Base-by-base conservation (phyloP, 208 protist genomes). In the Tetramitus jugosus region DNA sequence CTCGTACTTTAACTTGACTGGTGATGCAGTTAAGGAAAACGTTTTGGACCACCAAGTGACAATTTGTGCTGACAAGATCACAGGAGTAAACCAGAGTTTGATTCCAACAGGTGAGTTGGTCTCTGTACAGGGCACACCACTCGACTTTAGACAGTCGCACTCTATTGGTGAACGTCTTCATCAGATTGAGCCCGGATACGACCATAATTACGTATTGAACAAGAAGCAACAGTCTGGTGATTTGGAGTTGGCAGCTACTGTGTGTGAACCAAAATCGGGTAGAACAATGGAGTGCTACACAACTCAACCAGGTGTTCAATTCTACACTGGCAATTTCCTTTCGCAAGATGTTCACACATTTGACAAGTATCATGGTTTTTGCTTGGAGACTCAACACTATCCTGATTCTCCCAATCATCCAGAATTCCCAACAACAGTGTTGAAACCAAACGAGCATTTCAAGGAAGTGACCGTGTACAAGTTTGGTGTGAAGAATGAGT, bases 351-450 rank as follows among this genome's bases (percentile, higher is more conserved):
- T 26, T 26, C 68, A 52, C 26, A 31, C 20, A 3, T 42, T 20
- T 14, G 17, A 4, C 3, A 13, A 43, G 43, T 56, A 82, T 33
- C 45, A 26, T 23, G 85, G 71, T 29, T 53, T 89, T 67, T 85
- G 82, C 61, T 79, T 89, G 64, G 86, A 89, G 80, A 86, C 81
- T 26, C 86, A 89, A 76, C 81, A 86, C 60, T 87, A 83, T 39
- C 86, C 86, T 6, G 84, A 89, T 72, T 75, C 81, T 37, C 10
- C 42, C 10, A 82, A 87, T 75, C 65, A 86, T 37, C 23, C 81
- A 31, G 42, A 85, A 67, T 86, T 85, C 43, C 80, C 78, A 0
- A 37, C 77, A 10, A 75, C 62, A 3, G 29, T 85, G 7, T 33
- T 85, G 14, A 14, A 37, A 49, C 76, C 72, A 1, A 60, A 76